Evolutionary conservation across 2,329 filamentous ascomycete genomes (phyloP), one percentile per base, ranked within the genome.

Genomic region (Emmonsiellopsis sp.): DNA sequence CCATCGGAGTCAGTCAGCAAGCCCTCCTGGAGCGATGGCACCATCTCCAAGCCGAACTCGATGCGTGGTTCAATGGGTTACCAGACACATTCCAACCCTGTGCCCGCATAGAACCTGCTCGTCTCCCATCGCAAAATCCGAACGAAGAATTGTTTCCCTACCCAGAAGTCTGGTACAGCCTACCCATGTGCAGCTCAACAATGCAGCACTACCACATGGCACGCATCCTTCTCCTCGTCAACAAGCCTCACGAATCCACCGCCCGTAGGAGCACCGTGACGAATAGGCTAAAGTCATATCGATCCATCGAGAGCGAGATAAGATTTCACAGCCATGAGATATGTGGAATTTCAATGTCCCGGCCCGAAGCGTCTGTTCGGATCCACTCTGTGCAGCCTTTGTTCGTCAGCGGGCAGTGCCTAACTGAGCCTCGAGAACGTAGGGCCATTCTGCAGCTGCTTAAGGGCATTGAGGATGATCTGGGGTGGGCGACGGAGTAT

Each of bases 401-500:
- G 8, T 84, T 82, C 65, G 79, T 83, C 15, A 81, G 80, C 26
- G 82, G 82, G 0, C 78, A 83, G 61, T 83, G 81, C 62, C 69
- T 85, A 34, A 78, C 74, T 7, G 74, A 80, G 52, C 65, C 70
- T 31, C 69, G 68, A 9, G 82, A 84, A 65, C 77, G 81, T 13
- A 67, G 75, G 37, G 72, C 79, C 1, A 74, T 85, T 8, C 60
- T 85, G 38, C 71, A 75, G 10, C 63, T 85, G 38, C 66, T 86
- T 16, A 70, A 74, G 30, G 79, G 76, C 9, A 78, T 86, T 31
- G 82, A 86, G 64, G 69, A 67, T n/a, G 83, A 86, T 60, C 74
- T 83, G 35, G 83, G 82, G 2, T 84, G 81, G 76, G 79, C 80
- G 2, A 84, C 82, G 47, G 74, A 81, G 59, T 83, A 84, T 64